These are phyloP conservation scores for Penicillium rolfsii DNA, from an alignment of 2,329 filamentous ascomycete genomes.

Conservation along the genomic window DNA sequence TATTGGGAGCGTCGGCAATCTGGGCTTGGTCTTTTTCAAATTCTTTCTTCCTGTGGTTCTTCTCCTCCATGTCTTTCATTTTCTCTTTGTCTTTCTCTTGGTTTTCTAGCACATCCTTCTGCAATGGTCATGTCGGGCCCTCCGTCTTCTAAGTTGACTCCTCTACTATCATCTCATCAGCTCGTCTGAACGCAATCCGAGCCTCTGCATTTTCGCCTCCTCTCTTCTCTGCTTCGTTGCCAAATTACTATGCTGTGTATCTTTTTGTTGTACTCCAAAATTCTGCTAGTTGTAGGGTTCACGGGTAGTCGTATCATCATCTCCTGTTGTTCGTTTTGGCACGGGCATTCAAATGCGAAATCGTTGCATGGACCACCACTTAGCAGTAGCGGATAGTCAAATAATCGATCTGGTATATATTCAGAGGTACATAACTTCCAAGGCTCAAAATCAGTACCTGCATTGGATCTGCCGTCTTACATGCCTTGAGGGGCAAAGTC, in stretches of 20 bases:
- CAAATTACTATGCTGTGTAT: background rate
- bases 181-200: slow-evolving; percentile 24
- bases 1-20: slow-evolving; percentile 34
- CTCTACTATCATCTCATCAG: slow-evolving; percentile 22
- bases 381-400: background rate
- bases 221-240: slow-evolving; percentile 1
- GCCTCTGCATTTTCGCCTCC: slow-evolving; percentile 16
- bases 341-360: background rate
- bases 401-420: background rate
- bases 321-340: background rate
- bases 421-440: too few relatives aligned
- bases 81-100: background rate
- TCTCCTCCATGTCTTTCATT: slow-evolving; percentile 1
- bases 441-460: too few relatives aligned
- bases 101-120: slow-evolving; percentile 35
- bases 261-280: background rate
- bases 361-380: background rate
- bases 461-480: too few relatives aligned
- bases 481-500: background rate
- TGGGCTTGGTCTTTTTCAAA: slow-evolving; percentile 26
- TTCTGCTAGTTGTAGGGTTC: background rate
- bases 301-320: background rate
- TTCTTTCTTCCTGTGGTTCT: slow-evolving; percentile 10
- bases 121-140: slow-evolving; percentile 31
- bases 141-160: slow-evolving; percentile 14